Evolutionary conservation across 2,329 filamentous ascomycete genomes (phyloP), one percentile per base, ranked within the genome.

Genomic region (Verticillium klebahnii): DNA sequence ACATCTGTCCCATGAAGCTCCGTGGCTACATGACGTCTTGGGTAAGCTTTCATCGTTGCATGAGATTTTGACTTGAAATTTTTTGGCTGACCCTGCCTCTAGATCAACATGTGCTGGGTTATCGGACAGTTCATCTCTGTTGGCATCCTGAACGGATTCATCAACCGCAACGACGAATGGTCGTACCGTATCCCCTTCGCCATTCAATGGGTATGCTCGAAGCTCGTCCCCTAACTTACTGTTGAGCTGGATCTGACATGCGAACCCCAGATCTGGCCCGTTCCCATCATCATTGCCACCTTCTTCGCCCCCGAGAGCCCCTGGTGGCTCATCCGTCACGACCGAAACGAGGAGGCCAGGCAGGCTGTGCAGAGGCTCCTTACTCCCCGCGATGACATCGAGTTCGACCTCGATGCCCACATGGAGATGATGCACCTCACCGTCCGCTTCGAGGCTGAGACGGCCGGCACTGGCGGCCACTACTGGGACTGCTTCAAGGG

Each of bases 391-490:
- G 72, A 74, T 62, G 71, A 77, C 61, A 68, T 73, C 19, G 65
- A 67, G 34, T 80, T 81, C 65, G 77, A 82, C 63, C 70, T 72
- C 4, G 78, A 83, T 61, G 75, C 80, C 62, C 78, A 78, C 0
- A 70, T 86, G 14, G 79, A 82, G n/a, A 78, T 85, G 78, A 84
- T 85, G 67, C 75, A 79, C 37, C 77, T 85, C 64, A 85, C 83
- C 7, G 80, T 84, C 64, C 76, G 79, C 68, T 69, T 80, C 61
- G 81, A 84, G 66, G 78, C 77, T 66, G 66, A 72, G 25, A 63
- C 76, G 50, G 77, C 76, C 9, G 72, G 73, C 8, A 40, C 37
- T 5, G 80, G 82, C 1, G 75, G 77, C 0, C 73, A 67, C 0
- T 85, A 84, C 67, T 64, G 65, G 15, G 81, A 85, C 68, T 82